A percentile compares a stretch with the other conserved stretches of the same genome.
Evolutionary conservation across 352 stramenopile species (phyloP).

Genomic region (Phytophthora agathidicida): DNA sequence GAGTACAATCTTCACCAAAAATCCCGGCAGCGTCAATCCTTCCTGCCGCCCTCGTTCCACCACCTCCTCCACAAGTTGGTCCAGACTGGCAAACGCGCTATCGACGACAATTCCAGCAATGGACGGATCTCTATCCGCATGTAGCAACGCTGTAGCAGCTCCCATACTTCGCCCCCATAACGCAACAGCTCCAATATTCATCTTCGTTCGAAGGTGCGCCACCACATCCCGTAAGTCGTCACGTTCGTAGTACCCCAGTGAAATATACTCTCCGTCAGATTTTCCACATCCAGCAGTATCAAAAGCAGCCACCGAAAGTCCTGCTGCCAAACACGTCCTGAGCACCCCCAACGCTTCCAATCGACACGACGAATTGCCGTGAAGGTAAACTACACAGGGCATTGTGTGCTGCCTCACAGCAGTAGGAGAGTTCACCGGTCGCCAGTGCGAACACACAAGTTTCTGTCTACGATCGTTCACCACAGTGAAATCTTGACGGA

Average conservation of each 20-base stretch:
- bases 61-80: slow-evolving; percentile 96
- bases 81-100: slow-evolving; percentile 96
- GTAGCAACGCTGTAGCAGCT: slow-evolving; percentile 97
- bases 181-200: slow-evolving; percentile 94
- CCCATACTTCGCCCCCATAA: slow-evolving; percentile 99
- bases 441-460: slow-evolving; percentile 96
- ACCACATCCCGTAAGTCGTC: slow-evolving; percentile 91
- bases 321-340: slow-evolving; percentile 89
- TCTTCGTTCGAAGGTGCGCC: slow-evolving; percentile 91
- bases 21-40: slow-evolving; percentile 91
- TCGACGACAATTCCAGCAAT: slow-evolving; percentile 98
- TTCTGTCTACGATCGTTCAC: slow-evolving; percentile 79
- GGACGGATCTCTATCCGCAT: slow-evolving; percentile 95
- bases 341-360: slow-evolving; percentile 95
- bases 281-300: slow-evolving; percentile 97
- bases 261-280: slow-evolving; percentile 98
- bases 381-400: slow-evolving; percentile 97
- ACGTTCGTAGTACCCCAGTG: slow-evolving; percentile 96
- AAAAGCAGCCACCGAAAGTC: slow-evolving; percentile 96
- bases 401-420: slow-evolving; percentile 40
- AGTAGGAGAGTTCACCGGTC: slow-evolving; percentile 50
- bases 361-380: slow-evolving; percentile 97
- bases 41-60: slow-evolving; percentile 95
- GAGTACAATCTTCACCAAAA: slow-evolving; percentile 93
- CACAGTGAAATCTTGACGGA: slow-evolving; percentile 92